Evolutionary conservation across 768 basidiomycete genomes (phyloP).

Genomic region (Daedalea quercina): DNA sequence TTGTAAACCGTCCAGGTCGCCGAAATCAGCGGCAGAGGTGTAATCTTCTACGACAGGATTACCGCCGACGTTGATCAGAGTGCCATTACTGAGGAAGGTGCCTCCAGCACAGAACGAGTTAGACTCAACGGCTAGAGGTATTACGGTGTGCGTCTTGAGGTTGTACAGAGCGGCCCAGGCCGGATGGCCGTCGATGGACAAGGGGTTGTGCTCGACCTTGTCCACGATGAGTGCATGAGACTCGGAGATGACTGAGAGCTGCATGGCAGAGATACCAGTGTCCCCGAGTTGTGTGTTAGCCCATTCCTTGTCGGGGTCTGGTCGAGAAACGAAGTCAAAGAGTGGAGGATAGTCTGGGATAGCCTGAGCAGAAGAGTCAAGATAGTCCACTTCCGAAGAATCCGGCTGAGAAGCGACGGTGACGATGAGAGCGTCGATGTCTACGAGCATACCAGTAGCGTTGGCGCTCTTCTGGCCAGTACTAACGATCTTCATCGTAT

Average conservation of each 20-base stretch:
- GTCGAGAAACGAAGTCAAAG: conserved; percentile 9
- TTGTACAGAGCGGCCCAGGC: conserved; percentile 79
- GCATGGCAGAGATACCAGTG: conserved; percentile 78
- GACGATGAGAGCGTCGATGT: conserved; percentile 65
- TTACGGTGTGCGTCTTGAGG: conserved; percentile 53
- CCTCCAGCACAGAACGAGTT: conserved; percentile 89
- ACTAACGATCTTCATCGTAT: conserved; percentile 61
- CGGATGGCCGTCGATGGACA: conserved; percentile 66
- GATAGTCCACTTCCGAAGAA: conserved; percentile 2
- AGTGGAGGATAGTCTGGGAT: conserved; percentile 12
- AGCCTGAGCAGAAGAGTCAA: conserved; percentile 2
- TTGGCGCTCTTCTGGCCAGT: conserved; percentile 35
- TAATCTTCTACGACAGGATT: conserved; percentile 65
- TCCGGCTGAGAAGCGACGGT: conserved; percentile 31
- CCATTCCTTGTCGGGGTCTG: conserved; percentile 34
- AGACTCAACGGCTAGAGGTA: conserved; percentile 57
- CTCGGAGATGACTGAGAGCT: conserved; percentile 59
- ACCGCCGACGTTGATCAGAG: conserved; percentile 73
- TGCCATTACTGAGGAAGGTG: conserved; percentile 70
- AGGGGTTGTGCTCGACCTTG: conserved; percentile 83
- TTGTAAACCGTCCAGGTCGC: conserved; percentile 68
- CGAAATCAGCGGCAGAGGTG: conserved; percentile 68
- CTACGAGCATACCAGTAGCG: conserved; percentile 30
- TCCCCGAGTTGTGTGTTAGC: conserved; percentile 54
- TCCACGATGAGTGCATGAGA: conserved; percentile 70